Evolutionary conservation across 2,329 filamentous ascomycete species (phyloP).

Genomic region (Diaporthe destruens): DNA sequence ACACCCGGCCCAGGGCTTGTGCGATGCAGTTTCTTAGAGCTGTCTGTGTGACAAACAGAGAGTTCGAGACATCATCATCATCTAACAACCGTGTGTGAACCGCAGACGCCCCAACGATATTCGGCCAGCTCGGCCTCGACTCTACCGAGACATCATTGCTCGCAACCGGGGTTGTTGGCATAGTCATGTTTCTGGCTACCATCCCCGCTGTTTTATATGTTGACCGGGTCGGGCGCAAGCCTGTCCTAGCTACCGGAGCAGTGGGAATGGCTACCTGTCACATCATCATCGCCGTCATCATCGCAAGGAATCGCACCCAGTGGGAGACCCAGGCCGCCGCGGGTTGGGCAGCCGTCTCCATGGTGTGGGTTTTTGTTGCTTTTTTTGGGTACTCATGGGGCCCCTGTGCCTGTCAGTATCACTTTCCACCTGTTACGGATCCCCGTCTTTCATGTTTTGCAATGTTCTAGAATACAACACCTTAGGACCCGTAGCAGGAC

Average conservation of each 20-base stretch:
- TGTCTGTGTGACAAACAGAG: not conserved
- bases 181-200: conserved; percentile 77
- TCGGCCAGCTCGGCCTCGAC: conserved; percentile 72
- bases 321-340: conserved; percentile 70
- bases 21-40: too few species aligned
- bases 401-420: conserved; percentile 69
- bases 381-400: conserved; percentile 84
- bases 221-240: conserved; percentile 73
- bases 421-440: too few species aligned
- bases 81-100: conserved; percentile 63
- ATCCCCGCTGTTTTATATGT: conserved; percentile 76
- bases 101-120: conserved; percentile 74
- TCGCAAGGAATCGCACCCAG: conserved; percentile 70
- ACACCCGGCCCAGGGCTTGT: too few species aligned
- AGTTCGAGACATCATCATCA: conserved; percentile 44
- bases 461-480: too few species aligned
- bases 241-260: conserved; percentile 72
- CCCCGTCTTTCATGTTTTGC: too few species aligned
- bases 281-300: conserved; percentile 78
- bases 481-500: too few species aligned
- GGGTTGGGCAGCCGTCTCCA: conserved; percentile 76
- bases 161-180: conserved; percentile 78
- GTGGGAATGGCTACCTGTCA: conserved; percentile 79
- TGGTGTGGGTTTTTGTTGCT: conserved; percentile 82
- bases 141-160: conserved; percentile 67